Conservation (phyloP, 805 yeast genomes). For the Suhomyces canberraensis region DNA sequence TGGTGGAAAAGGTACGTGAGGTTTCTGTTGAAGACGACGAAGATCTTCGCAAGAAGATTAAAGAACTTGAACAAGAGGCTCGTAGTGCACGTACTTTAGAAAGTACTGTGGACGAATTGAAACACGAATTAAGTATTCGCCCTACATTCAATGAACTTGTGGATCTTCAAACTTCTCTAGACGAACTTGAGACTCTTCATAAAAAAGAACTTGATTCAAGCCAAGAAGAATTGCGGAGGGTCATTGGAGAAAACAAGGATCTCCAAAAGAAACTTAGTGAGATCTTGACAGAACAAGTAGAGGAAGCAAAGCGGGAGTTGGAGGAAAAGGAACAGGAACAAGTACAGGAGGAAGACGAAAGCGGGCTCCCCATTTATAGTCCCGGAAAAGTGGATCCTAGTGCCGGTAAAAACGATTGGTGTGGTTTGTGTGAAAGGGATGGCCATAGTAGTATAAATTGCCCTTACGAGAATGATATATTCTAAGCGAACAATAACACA, state of each 20-base stretch:
- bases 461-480: conserved; percentile 71
- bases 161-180: conserved; percentile 41
- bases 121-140: conserved; percentile 32
- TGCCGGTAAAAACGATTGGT: conserved; percentile 77
- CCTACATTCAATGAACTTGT: conserved; percentile 42
- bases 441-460: conserved; percentile 90
- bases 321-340: neutral
- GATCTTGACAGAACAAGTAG: conserved; percentile 7
- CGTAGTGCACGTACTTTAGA: conserved; percentile 9
- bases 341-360: neutral
- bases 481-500: too few relatives aligned
- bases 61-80: neutral
- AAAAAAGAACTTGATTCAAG: conserved; percentile 29
- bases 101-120: conserved; percentile 23
- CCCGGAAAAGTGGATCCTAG: conserved; percentile 61
- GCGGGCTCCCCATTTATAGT: conserved; percentile 42
- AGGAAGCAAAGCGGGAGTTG: conserved; percentile 3
- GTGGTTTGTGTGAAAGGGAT: conserved; percentile 86
- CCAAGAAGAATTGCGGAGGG: conserved; percentile 22
- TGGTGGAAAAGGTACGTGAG: conserved; percentile 8
- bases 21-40: conserved; percentile 7
- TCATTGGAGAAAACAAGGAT: conserved; percentile 17
- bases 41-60: neutral
- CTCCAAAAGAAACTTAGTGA: conserved; percentile 17
- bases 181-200: conserved; percentile 41